These are phyloP conservation scores for Fusarium sp. DNA, from an alignment of 2,329 filamentous ascomycete species.

Conservation along the genomic window DNA sequence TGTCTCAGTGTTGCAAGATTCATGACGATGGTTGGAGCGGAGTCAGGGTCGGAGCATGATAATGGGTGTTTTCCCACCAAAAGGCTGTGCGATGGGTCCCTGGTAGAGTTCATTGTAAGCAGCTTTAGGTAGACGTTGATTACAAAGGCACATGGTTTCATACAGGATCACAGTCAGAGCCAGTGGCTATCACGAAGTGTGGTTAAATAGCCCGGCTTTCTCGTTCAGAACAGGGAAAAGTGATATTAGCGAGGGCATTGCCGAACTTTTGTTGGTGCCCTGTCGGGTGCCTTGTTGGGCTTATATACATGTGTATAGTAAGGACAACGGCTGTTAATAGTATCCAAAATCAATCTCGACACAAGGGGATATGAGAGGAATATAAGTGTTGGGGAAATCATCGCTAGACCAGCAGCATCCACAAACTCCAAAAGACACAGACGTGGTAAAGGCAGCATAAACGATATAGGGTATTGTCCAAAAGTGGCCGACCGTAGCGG, in stretches of 20 bases:
- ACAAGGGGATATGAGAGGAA: background rate
- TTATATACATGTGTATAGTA: slow-evolving; percentile 4
- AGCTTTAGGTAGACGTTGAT: slow-evolving; percentile 44
- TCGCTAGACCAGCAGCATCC: slow-evolving; percentile 25
- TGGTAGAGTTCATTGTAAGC: slow-evolving; percentile 44
- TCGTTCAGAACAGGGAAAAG: background rate
- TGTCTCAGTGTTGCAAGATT: slow-evolving; percentile 39
- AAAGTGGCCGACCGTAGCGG: slow-evolving; percentile 16
- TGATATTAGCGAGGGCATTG: slow-evolving; percentile 1
- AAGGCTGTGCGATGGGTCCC: slow-evolving; percentile 43
- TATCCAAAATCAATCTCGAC: slow-evolving; percentile 12
- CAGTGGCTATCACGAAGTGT: background rate
- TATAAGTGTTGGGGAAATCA: slow-evolving; percentile 19
- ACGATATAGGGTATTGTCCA: slow-evolving; percentile 44
- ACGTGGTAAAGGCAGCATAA: slow-evolving; percentile 5
- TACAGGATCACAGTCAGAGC: background rate
- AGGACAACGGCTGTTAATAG: background rate
- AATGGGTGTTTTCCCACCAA: slow-evolving; percentile 47
- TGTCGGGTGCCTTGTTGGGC: background rate
- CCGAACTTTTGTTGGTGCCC: background rate
- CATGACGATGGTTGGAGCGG: slow-evolving; percentile 43
- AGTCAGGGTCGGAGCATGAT: slow-evolving; percentile 46
- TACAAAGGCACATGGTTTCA: slow-evolving; percentile 36
- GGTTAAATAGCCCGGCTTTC: background rate
- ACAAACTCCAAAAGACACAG: slow-evolving; percentile 24